A percentile compares a stretch with the other conserved stretches of the same genome.
Evolutionary conservation across 164 flowering plant species (phyloP).

Genomic region (Magnolia changhungtana): DNA sequence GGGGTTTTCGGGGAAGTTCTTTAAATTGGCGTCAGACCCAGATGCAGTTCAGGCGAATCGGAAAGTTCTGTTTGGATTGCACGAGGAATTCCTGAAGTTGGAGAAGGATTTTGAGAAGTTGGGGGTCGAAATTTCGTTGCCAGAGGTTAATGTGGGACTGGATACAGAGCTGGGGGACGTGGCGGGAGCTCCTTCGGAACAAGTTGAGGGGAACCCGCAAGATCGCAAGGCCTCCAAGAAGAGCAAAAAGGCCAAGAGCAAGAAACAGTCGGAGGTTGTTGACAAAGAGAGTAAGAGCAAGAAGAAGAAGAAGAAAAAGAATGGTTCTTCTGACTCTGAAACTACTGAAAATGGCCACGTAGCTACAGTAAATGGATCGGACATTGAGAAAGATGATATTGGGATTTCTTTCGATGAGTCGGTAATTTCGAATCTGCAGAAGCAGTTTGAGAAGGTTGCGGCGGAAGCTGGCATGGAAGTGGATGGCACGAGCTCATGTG

Average conservation of each 20-base stretch:
- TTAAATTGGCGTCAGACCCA: slow-evolving; percentile 50
- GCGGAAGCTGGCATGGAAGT: slow-evolving; percentile 60
- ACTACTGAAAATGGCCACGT: slow-evolving; percentile 13
- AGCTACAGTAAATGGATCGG: slow-evolving; percentile 7
- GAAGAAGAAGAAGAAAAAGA: slow-evolving; percentile 33
- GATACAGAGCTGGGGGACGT: background rate
- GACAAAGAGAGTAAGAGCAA: slow-evolving; percentile 30
- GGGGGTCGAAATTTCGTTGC: slow-evolving; percentile 37
- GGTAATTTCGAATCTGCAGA: slow-evolving; percentile 68
- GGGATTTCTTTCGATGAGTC: slow-evolving; percentile 35
- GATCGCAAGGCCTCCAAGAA: background rate
- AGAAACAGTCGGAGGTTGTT: slow-evolving; percentile 6
- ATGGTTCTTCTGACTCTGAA: slow-evolving; percentile 5
- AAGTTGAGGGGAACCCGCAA: background rate
- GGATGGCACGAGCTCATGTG: slow-evolving; percentile 28
- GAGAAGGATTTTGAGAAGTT: slow-evolving; percentile 58
- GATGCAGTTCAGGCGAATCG: slow-evolving; percentile 72
- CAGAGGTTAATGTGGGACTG: background rate
- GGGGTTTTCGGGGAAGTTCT: slow-evolving; percentile 44
- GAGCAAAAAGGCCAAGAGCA: slow-evolving; percentile 7
- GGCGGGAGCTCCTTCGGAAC: background rate
- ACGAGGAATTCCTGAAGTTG: slow-evolving; percentile 57
- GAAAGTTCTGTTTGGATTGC: slow-evolving; percentile 60
- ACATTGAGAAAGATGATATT: slow-evolving; percentile 16
- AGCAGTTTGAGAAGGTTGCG: slow-evolving; percentile 87